Evolutionary conservation across 2,329 filamentous ascomycete genomes (phyloP).

Genomic region (Diaporthe capsici): DNA sequence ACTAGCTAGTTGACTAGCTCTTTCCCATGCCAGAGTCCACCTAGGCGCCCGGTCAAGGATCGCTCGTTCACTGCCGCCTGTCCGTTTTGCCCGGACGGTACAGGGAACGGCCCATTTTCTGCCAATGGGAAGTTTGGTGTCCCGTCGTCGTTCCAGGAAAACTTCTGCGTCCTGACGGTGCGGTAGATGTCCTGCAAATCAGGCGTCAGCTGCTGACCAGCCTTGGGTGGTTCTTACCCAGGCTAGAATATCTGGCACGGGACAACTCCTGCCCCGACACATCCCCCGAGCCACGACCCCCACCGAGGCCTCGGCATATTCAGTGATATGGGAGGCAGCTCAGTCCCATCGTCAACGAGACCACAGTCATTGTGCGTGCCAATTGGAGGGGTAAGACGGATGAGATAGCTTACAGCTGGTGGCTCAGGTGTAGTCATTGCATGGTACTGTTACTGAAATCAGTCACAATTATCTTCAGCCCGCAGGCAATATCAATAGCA

Average conservation of each 20-base stretch:
- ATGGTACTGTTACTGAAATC: constrained; percentile 46
- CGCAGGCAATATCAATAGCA: background rate
- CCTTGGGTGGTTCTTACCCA: too few relatives aligned
- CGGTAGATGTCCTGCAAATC: constrained; percentile 48
- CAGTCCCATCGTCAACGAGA: background rate
- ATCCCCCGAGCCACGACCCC: too few relatives aligned
- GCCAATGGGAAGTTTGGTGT: constrained; percentile 52
- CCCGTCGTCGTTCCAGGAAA: constrained; percentile 53
- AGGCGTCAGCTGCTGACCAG: background rate
- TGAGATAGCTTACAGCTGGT: constrained; percentile 38
- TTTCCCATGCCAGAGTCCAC: background rate
- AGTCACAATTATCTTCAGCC: too few relatives aligned
- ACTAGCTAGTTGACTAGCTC: background rate
- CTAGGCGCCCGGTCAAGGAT: constrained; percentile 42
- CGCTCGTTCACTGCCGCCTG: constrained; percentile 30
- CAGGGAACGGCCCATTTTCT: constrained; percentile 52
- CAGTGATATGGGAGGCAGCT: background rate
- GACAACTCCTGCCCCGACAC: background rate
- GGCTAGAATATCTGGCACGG: background rate
- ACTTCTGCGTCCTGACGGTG: constrained; percentile 52
- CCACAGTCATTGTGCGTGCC: background rate
- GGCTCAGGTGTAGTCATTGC: constrained; percentile 53
- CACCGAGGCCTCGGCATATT: too few relatives aligned
- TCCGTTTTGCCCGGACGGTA: constrained; percentile 50
- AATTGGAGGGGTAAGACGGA: background rate